These are phyloP conservation scores for Coemansia sp. DNA, from an alignment of 192 early-diverging fungal species.

Conservation along the genomic window DNA sequence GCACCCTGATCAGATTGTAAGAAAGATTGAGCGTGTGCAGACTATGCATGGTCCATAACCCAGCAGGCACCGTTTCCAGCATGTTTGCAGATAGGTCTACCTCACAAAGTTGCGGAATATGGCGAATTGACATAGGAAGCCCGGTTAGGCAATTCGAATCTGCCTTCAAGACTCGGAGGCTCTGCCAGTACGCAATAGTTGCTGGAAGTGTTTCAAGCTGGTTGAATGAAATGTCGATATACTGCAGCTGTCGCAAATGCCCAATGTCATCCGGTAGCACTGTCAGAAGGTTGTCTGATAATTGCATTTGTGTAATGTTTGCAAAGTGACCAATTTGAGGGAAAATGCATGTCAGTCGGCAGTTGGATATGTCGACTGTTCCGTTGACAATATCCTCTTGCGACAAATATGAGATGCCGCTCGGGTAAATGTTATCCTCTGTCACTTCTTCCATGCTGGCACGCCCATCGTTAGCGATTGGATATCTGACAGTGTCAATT, in stretches of 20 bases:
- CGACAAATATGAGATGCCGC: slow-evolving; percentile 10
- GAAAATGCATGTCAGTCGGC: slow-evolving; percentile 7
- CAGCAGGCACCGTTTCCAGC: slow-evolving; percentile 16
- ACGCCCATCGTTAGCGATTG: background rate
- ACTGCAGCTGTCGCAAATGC: slow-evolving; percentile 25
- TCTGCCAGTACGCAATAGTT: slow-evolving; percentile 31
- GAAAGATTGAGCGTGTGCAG: slow-evolving; percentile 25
- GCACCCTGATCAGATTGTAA: slow-evolving; percentile 22
- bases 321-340: slow-evolving; percentile 16
- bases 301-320: slow-evolving; percentile 17
- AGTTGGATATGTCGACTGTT: slow-evolving; percentile 21
- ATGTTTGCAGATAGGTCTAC: slow-evolving; percentile 19
- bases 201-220: slow-evolving; percentile 20
- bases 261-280: slow-evolving; percentile 40
- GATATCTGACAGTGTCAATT: background rate
- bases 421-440: background rate
- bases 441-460: background rate
- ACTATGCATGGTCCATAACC: slow-evolving; percentile 16
- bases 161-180: slow-evolving; percentile 14
- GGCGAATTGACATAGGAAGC: slow-evolving; percentile 31
- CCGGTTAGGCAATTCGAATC: slow-evolving; percentile 13
- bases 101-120: slow-evolving; percentile 15
- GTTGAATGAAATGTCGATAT: slow-evolving; percentile 30
- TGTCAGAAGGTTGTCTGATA: slow-evolving; percentile 28
- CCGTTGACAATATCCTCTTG: slow-evolving; percentile 14